These are phyloP conservation scores for Solanum corneliomulleri DNA, from an alignment of 257 asterid genomes.

Conservation along the genomic window DNA sequence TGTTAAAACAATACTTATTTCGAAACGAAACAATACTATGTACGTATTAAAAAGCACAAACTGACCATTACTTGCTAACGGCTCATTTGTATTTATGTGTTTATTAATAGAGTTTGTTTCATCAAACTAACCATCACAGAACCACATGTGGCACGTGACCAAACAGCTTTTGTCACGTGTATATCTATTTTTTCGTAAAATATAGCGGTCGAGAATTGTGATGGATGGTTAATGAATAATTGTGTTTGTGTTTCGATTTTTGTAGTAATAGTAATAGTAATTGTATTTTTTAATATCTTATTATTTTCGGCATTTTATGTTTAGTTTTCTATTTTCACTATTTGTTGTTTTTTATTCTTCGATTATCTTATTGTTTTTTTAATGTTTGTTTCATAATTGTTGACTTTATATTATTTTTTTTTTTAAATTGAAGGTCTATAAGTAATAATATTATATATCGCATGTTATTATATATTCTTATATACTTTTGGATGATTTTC, in stretches of 20 bases:
- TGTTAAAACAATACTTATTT: no score
- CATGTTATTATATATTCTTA: no score
- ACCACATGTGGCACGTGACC: background rate
- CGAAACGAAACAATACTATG: no score
- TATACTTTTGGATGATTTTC: no score
- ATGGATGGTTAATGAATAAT: no score
- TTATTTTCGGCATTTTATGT: background rate
- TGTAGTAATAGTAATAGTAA: no score
- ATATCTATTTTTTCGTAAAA: no score
- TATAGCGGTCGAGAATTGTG: no score
- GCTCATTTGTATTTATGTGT: background rate
- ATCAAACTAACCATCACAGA: background rate
- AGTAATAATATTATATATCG: no score
- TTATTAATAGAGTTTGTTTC: background rate
- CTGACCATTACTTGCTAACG: background rate
- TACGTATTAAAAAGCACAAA: background rate
- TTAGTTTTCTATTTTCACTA: background rate
- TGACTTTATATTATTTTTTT: no score
- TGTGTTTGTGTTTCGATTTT: background rate
- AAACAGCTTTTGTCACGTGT: background rate
- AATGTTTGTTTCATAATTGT: no score
- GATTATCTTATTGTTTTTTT: background rate
- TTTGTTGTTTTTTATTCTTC: background rate
- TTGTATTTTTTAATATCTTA: background rate
- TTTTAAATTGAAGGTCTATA: background rate